Evolutionary conservation across 208 protist genomes (phyloP).

Genomic region (Leishmania tropica): DNA sequence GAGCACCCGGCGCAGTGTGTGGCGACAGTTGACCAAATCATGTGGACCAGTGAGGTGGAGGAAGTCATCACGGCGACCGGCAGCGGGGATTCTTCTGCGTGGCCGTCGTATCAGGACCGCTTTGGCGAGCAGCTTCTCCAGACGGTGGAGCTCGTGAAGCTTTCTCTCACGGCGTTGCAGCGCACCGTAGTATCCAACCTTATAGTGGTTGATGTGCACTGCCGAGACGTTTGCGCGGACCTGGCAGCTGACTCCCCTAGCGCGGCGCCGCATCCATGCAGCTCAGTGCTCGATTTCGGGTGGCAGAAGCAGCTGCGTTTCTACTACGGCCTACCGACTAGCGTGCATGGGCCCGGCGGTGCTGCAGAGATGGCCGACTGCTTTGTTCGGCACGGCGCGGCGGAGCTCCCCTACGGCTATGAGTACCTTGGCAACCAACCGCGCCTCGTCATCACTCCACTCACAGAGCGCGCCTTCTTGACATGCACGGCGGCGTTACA

Average conservation of each 20-base stretch:
- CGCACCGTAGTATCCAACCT: constrained; percentile 91
- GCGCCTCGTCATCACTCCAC: constrained; percentile 96
- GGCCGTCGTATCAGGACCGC: constrained; percentile 70
- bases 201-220: constrained; percentile 96
- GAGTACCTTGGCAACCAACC: constrained; percentile 96
- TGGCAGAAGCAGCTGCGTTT: constrained; percentile 95
- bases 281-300: constrained; percentile 85
- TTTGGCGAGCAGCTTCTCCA: constrained; percentile 81
- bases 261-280: constrained; percentile 21
- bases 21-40: constrained; percentile 85
- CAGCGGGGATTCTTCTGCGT: constrained; percentile 22
- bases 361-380: constrained; percentile 35
- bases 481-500: constrained; percentile 93
- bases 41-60: constrained; percentile 94
- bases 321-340: constrained; percentile 70
- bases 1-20: constrained; percentile 93
- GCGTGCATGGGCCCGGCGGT: constrained; percentile 32
- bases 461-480: constrained; percentile 95
- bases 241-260: constrained; percentile 46
- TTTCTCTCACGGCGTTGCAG: constrained; percentile 77
- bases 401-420: constrained; percentile 92
- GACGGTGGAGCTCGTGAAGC: constrained; percentile 91
- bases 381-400: constrained; percentile 84
- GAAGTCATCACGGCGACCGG: constrained; percentile 49
- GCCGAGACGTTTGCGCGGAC: constrained; percentile 87